Percentiles rank a stretch among this genome's conserved stretches.
Conservation (phyloP, 2,329 filamentous ascomycete species). For the Coccinonectria pachysandricola region DNA sequence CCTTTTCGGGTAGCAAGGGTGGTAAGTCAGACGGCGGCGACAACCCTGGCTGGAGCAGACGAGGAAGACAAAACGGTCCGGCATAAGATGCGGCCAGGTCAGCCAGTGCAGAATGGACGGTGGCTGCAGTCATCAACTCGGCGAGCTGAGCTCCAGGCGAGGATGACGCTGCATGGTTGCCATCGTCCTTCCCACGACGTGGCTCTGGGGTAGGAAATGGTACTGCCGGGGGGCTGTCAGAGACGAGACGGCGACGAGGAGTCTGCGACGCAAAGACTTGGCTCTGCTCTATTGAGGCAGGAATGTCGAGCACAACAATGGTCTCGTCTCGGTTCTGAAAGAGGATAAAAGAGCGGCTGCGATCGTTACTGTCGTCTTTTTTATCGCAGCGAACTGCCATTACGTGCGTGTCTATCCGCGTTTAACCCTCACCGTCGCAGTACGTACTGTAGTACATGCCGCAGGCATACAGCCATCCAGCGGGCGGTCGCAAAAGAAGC, state of each 20-base stretch:
- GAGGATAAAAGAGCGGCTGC: conserved; percentile 22
- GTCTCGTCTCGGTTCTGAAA: conserved; percentile 27
- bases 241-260: conserved; percentile 33
- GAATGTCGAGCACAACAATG: conserved; percentile 57
- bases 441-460: no score
- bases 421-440: no score
- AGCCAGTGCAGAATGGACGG: conserved; percentile 33
- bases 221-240: conserved; percentile 29
- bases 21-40: no score
- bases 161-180: conserved; percentile 20
- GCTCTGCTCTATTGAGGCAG: conserved; percentile 55
- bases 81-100: conserved; percentile 23
- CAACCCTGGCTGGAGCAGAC: conserved; percentile 16
- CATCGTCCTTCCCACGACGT: conserved; percentile 18
- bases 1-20: conserved; percentile 30
- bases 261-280: conserved; percentile 39
- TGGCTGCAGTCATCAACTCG: conserved; percentile 42
- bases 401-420: no score
- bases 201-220: conserved; percentile 45
- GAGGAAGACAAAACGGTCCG: conserved; percentile 39
- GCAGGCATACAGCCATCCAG: no score
- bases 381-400: conserved; percentile 3
- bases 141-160: conserved; percentile 39
- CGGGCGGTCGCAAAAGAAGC: no score
- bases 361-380: not conserved